A percentile compares a stretch with the other conserved stretches of the same genome.
These are phyloP conservation scores for Mycosphaerella arachidis DNA, from an alignment of 2,329 filamentous ascomycete species.

Conservation along the genomic window DNA sequence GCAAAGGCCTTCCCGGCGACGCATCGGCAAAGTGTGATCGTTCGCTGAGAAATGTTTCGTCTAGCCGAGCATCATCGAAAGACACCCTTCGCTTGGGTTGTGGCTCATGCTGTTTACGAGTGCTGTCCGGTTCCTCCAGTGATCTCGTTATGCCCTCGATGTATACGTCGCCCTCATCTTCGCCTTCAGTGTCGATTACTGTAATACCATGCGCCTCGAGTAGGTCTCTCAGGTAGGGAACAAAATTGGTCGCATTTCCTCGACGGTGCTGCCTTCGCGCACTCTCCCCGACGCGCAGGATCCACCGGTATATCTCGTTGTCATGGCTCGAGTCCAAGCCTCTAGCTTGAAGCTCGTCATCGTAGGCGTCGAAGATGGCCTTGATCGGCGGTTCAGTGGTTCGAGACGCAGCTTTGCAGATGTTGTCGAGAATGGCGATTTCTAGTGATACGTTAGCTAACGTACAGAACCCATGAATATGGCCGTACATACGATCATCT, in stretches of 20 bases:
- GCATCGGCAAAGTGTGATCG: constrained; percentile 17
- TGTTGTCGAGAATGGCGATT: constrained; percentile 71
- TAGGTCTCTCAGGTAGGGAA: constrained; percentile 25
- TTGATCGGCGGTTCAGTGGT: constrained; percentile 65
- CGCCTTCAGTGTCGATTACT: constrained; percentile 18
- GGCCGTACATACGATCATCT: constrained; percentile 37
- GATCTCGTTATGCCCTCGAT: constrained; percentile 32
- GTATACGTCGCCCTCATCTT: constrained; percentile 23
- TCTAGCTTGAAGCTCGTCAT: constrained; percentile 66
- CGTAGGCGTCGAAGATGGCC: constrained; percentile 77
- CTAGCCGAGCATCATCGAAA: constrained; percentile 52
- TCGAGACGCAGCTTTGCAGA: constrained; percentile 67
- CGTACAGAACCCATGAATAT: not conserved
- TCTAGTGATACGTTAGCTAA: constrained; percentile 41
- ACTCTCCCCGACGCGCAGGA: constrained; percentile 69
- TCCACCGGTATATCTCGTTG: constrained; percentile 68
- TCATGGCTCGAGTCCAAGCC: constrained; percentile 69
- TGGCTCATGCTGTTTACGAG: constrained; percentile 6
- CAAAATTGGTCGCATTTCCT: constrained; percentile 20
- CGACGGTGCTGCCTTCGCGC: constrained; percentile 22
- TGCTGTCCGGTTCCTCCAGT: constrained; percentile 7
- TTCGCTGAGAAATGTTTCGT: constrained; percentile 45
- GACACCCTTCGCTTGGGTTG: constrained; percentile 48
- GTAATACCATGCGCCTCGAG: constrained; percentile 25
- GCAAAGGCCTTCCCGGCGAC: constrained; percentile 1